These are phyloP conservation scores for Psilocybe cubensis DNA, from an alignment of 768 basidiomycete species.

Conservation along the genomic window DNA sequence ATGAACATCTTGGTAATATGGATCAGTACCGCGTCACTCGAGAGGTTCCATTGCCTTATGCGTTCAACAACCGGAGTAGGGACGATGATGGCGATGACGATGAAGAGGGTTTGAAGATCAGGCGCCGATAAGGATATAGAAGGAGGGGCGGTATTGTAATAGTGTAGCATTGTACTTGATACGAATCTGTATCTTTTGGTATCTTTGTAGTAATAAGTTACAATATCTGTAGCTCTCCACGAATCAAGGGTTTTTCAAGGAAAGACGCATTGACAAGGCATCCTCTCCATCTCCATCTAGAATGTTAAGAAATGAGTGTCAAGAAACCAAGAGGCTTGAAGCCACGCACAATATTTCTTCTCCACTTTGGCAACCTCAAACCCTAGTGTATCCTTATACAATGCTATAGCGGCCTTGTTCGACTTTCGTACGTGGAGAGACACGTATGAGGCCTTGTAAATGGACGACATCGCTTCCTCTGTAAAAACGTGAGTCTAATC, in stretches of 20 bases:
- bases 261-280: conserved; percentile 80
- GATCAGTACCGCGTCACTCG: conserved; percentile 90
- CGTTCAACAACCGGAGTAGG: conserved; percentile 52
- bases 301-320: conserved; percentile 3
- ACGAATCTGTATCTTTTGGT: neutral
- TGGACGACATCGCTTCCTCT: conserved; percentile 91
- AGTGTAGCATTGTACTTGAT: neutral
- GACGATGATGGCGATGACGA: conserved; percentile 47
- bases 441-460: conserved; percentile 85
- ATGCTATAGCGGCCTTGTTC: conserved; percentile 87
- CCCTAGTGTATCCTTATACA: conserved; percentile 89
- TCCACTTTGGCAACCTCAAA: conserved; percentile 88
- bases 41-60: conserved; percentile 85
- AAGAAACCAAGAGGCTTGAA: neutral
- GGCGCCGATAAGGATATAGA: neutral
- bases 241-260: conserved; percentile 17
- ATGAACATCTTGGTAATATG: conserved; percentile 92
- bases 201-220: neutral
- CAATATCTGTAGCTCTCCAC: neutral
- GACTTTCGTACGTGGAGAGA: conserved; percentile 93
- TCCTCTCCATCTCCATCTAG: conserved; percentile 89
- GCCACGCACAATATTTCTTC: conserved; percentile 83
- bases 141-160: neutral
- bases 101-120: conserved; percentile 13
- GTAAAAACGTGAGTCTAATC: conserved; percentile 2